Evolutionary conservation across 768 basidiomycete genomes (phyloP).

Genomic region (Leccinum subtestaceum): DNA sequence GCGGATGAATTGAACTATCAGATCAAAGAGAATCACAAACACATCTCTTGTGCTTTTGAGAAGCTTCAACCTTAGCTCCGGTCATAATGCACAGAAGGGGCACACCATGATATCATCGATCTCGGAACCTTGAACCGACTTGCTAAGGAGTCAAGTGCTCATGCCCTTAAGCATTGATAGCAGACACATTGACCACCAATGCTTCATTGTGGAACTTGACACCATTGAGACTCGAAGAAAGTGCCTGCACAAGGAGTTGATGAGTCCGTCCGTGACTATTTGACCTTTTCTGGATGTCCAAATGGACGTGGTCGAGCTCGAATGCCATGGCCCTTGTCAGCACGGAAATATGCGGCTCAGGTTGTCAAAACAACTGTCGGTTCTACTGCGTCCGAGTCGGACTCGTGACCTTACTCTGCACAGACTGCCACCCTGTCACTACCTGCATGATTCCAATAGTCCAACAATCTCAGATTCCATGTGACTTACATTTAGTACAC

Average conservation of each 20-base stretch:
- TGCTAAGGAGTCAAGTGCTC: slow-evolving; percentile 26
- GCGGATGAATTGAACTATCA: not conserved
- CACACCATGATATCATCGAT: slow-evolving; percentile 48
- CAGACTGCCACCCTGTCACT: too few species aligned
- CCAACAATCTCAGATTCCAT: too few species aligned
- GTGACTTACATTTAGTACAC: too few species aligned
- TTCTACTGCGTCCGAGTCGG: too few species aligned
- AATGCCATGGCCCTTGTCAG: slow-evolving; percentile 10
- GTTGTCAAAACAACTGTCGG: too few species aligned
- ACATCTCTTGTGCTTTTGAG: too few species aligned
- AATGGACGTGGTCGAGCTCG: slow-evolving; percentile 31
- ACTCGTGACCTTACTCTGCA: too few species aligned
- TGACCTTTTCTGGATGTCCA: slow-evolving; percentile 31
- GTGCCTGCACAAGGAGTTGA: slow-evolving; percentile 32
- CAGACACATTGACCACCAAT: slow-evolving; percentile 42
- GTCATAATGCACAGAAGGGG: slow-evolving; percentile 43
- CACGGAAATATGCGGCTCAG: too few species aligned
- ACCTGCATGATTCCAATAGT: too few species aligned
- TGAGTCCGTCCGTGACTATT: slow-evolving; percentile 34
- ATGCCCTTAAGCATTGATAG: slow-evolving; percentile 42
- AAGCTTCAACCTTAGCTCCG: not conserved
- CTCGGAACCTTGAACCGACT: slow-evolving; percentile 32
- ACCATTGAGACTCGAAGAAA: slow-evolving; percentile 46
- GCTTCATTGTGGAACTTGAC: slow-evolving; percentile 44
- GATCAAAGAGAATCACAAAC: too few species aligned